Evolutionary conservation across 2,329 filamentous ascomycete species (phyloP).

Genomic region (Ploettnerulaceae sp.): DNA sequence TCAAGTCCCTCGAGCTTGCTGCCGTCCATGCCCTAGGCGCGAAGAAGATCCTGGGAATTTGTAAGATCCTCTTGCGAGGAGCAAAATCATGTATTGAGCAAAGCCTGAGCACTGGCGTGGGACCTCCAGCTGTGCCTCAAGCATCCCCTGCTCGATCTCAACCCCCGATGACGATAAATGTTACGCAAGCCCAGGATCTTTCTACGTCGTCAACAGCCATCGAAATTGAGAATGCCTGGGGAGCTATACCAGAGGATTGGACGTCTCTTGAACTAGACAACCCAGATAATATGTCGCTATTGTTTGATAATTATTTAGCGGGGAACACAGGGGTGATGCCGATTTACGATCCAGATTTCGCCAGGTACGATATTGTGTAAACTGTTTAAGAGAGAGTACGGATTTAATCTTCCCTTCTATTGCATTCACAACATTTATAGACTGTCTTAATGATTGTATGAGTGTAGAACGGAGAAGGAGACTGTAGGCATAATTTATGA

Average conservation of each 20-base stretch:
- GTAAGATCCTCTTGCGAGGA: conserved; percentile 10
- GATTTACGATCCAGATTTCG: conserved; percentile 8
- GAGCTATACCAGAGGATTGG: conserved; percentile 12
- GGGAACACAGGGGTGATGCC: conserved; percentile 9
- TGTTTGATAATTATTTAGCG: conserved; percentile 11
- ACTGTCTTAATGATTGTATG: no score
- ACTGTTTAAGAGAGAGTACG: no score
- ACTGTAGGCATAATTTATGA: no score
- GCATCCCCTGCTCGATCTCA: not conserved
- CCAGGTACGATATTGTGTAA: conserved; percentile 4
- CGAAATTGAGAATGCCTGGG: no score
- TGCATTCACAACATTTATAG: no score
- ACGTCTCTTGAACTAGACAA: conserved; percentile 2
- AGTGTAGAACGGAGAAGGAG: no score
- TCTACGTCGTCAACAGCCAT: no score
- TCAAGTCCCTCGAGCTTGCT: conserved; percentile 9
- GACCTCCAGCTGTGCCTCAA: not conserved
- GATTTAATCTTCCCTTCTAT: no score
- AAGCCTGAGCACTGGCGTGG: not conserved
- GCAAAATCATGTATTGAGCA: conserved; percentile 12
- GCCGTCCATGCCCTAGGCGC: conserved; percentile 9
- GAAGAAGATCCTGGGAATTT: conserved; percentile 9
- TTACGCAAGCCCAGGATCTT: no score
- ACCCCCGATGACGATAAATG: not conserved
- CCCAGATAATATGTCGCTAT: conserved; percentile 10